Evolutionary conservation across 2,329 filamentous ascomycete genomes (phyloP).

Genomic region (Botrytis pseudocinerea): DNA sequence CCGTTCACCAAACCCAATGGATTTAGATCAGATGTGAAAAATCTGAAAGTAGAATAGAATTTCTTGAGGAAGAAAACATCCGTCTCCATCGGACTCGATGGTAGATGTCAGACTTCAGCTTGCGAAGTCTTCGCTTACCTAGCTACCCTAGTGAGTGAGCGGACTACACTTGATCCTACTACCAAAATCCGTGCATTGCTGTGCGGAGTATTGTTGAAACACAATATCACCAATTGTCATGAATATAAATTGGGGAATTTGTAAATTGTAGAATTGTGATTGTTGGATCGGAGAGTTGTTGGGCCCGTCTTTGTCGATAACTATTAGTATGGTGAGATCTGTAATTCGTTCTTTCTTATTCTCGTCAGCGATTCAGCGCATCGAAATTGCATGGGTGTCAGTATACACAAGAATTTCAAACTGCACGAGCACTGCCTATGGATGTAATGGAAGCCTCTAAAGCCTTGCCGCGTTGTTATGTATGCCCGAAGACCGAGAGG

Average conservation of each 20-base stretch:
- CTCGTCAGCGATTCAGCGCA: not conserved
- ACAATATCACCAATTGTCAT: not conserved
- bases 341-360: not conserved
- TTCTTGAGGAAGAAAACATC: not conserved
- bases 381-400: not conserved
- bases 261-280: not conserved
- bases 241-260: not conserved
- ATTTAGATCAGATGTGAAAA: slow-evolving; percentile 1
- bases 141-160: not conserved
- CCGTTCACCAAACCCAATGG: not conserved
- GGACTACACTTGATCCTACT: slow-evolving; percentile 15
- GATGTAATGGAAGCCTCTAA: slow-evolving; percentile 15
- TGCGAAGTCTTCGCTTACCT: slow-evolving; percentile 1
- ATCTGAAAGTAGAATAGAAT: not conserved
- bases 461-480: slow-evolving; percentile 19
- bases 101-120: slow-evolving; percentile 16
- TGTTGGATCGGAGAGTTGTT: not conserved
- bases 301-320: not conserved
- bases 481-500: slow-evolving; percentile 22
- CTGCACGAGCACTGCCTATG: not conserved
- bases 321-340: not conserved
- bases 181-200: slow-evolving; percentile 13
- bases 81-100: not conserved
- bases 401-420: slow-evolving; percentile 4
- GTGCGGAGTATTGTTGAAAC: slow-evolving; percentile 14